Evolutionary conservation across 805 yeast genomes (phyloP), one percentile per base, ranked within the genome.

Genomic region (Metschnikowia arizonensis): DNA sequence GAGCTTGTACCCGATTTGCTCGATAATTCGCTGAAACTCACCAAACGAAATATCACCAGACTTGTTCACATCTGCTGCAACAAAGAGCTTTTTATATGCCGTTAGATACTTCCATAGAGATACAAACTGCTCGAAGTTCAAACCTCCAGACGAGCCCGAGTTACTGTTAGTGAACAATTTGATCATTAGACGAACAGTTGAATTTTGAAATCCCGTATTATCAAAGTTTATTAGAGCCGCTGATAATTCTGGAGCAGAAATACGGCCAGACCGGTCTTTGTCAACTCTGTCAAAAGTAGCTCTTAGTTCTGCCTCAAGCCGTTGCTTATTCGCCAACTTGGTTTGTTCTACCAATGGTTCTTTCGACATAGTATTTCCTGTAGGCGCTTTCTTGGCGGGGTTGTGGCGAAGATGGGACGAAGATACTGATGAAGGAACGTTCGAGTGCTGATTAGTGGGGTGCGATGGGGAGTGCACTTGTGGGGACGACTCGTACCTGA

Each of bases 61-160:
- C 47, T 67, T 67, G 58, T 81, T 77, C n/a, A 68, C 55, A 53
- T 84, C 89, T 40, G 81, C 83, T 53, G 75, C 75, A 41, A 78
- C 73, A 54, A 84, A 83, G 6, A 80, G 67, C 58, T 76, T 79
- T 46, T 82, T 76, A 79, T 87, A 83, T 39, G 83, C 83, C 17
- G 78, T 68, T 35, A 83, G 65, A 53, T 83, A 81, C 56, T 81
- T 79, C 87, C 88, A 82, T 45, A 83, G 65, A 48, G 81, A 79
- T 42, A 77, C 78, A 55, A 83, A 83, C 62, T 83, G 89, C 40
- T 73, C 78, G 50, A 79, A 80, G 39, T 74, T 72, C 43, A 68
- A 54, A 5, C 58, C 56, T 2, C 61, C 44, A 5, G 58, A 48
- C 9, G 58, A 53, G 23, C 51, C 55, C 19, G 60, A 44, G 19